Conservation (phyloP, 2,329 filamentous ascomycete species). For the Capronia epimyces region DNA sequence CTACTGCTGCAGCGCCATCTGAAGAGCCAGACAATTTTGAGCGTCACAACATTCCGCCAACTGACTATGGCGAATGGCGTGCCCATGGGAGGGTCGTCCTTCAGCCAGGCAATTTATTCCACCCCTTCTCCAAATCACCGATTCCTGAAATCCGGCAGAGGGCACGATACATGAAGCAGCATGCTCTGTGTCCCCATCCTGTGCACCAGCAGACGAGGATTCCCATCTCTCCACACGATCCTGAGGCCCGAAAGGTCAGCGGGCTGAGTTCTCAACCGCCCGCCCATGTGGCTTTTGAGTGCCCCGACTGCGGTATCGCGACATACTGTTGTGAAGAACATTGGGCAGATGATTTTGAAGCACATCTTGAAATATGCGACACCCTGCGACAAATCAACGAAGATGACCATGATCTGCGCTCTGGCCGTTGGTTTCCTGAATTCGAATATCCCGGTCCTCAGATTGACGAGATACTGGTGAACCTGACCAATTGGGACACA, state of each 20-base stretch:
- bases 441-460: slow-evolving; percentile 86
- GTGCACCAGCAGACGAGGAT: slow-evolving; percentile 71
- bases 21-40: slow-evolving; percentile 26
- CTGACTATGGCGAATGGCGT: slow-evolving; percentile 28
- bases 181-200: slow-evolving; percentile 89
- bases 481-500: slow-evolving; percentile 99
- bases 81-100: slow-evolving; percentile 45
- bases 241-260: slow-evolving; percentile 54
- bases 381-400: slow-evolving; percentile 90
- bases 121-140: slow-evolving; percentile 83
- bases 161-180: slow-evolving; percentile 84
- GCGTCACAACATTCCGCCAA: slow-evolving; percentile 22
- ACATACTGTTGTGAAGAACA: slow-evolving; percentile 92
- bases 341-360: slow-evolving; percentile 93
- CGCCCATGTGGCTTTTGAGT: slow-evolving; percentile 85
- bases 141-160: slow-evolving; percentile 80
- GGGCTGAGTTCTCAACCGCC: slow-evolving; percentile 51
- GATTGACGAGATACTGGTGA: slow-evolving; percentile 86
- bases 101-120: slow-evolving; percentile 78
- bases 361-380: slow-evolving; percentile 87
- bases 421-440: slow-evolving; percentile 86
- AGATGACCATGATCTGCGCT: slow-evolving; percentile 90
- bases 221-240: slow-evolving; percentile 59
- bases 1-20: slow-evolving; percentile 20
- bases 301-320: slow-evolving; percentile 89